Conservation (phyloP, 2,329 filamentous ascomycete species). For the Colletotrichum melonis region DNA sequence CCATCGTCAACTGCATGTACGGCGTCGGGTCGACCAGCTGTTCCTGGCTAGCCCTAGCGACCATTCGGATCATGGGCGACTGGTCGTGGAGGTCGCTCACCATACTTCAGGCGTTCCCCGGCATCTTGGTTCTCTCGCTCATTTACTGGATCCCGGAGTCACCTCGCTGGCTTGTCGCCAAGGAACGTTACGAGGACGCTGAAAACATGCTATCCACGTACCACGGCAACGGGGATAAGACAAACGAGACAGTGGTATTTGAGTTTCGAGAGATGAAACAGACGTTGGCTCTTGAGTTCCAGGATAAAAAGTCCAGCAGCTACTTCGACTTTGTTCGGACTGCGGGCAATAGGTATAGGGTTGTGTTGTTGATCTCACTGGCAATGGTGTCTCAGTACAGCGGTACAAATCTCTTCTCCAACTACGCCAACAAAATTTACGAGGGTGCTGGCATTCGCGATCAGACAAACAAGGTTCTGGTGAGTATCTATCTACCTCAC, state of each 20-base stretch:
- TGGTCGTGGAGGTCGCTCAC: not conserved
- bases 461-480: not conserved
- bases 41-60: no score
- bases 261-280: not conserved
- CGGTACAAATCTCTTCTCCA: not conserved
- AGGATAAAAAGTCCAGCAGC: not conserved
- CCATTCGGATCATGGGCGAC: not conserved
- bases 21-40: no score
- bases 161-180: conserved; percentile 46
- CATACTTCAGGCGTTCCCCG: not conserved
- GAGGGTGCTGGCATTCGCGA: not conserved
- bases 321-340: not conserved
- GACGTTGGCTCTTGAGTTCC: not conserved
- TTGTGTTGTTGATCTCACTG: not conserved
- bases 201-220: conserved; percentile 47
- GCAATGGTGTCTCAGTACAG: not conserved
- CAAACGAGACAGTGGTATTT: not conserved
- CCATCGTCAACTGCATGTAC: no score
- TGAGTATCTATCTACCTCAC: not conserved
- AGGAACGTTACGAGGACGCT: conserved; percentile 45
- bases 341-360: not conserved
- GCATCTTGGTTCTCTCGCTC: not conserved
- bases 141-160: conserved; percentile 42
- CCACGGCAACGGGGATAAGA: conserved; percentile 62
- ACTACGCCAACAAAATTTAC: conserved; percentile 8